Conservation (phyloP, 139 green algal species). For the Choricystis sp. region DNA sequence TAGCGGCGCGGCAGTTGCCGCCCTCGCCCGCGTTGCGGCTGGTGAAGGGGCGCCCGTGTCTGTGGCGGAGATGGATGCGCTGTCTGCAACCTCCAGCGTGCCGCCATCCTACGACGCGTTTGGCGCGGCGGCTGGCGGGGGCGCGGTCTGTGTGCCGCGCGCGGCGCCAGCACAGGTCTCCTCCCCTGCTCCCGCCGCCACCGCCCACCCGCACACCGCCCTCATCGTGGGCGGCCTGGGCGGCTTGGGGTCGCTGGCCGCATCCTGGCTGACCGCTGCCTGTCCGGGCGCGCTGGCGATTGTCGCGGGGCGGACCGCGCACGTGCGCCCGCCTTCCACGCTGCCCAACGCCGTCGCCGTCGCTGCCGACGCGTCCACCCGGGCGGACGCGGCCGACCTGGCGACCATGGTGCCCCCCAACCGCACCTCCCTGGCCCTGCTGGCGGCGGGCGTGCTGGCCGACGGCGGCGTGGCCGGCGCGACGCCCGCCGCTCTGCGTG, state of each 20-base stretch:
- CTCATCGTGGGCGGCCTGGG: neutral
- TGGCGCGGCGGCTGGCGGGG: neutral
- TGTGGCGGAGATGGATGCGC: conserved; percentile 1
- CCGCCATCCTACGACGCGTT: neutral
- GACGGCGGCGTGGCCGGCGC: neutral
- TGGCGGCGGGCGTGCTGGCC: neutral
- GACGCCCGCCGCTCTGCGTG: neutral
- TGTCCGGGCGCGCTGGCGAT: neutral
- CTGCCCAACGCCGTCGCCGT: neutral
- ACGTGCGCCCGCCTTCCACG: neutral
- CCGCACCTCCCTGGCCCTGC: neutral
- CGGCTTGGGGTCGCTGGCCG: neutral
- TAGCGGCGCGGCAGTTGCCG: neutral
- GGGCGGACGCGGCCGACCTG: neutral
- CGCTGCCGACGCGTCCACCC: neutral
- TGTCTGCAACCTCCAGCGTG: neutral
- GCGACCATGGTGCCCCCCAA: neutral
- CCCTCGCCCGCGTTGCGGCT: neutral
- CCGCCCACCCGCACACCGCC: conserved; percentile 1
- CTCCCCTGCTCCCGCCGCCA: neutral
- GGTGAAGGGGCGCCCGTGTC: neutral
- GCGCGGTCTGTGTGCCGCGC: neutral
- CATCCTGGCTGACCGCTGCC: neutral
- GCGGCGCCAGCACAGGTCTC: too few species aligned
- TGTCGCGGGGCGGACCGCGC: neutral